Conservation (phyloP, 1,139 yeast species). For the Chernovozyma aurita region DNA sequence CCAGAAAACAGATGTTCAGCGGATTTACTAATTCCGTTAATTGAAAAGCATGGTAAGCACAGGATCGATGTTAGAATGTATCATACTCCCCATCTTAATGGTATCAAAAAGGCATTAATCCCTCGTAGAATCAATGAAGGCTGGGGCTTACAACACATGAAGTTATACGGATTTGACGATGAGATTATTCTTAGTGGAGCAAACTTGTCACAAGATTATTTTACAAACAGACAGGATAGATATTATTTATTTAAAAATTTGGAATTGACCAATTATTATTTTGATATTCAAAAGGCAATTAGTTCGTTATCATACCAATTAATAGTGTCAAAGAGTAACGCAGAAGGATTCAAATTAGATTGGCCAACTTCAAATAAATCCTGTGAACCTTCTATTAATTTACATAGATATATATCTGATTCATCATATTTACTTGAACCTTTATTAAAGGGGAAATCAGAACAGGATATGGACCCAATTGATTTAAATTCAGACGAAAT, state of each 20-base stretch:
- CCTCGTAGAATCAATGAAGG: conserved; percentile 91
- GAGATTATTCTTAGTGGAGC: conserved; percentile 91
- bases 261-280: conserved; percentile 67
- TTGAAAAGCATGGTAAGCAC: conserved; percentile 57
- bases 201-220: conserved; percentile 83
- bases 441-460: conserved; percentile 45
- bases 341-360: conserved; percentile 50
- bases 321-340: conserved; percentile 34
- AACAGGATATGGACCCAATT: conserved; percentile 27
- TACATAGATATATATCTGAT: conserved; percentile 52
- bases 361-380: conserved; percentile 80
- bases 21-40: conserved; percentile 62
- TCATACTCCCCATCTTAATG: conserved; percentile 83
- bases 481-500: conserved; percentile 28
- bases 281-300: conserved; percentile 60
- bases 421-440: conserved; percentile 57
- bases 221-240: conserved; percentile 94
- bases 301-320: conserved; percentile 64
- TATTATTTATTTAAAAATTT: conserved; percentile 67
- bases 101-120: conserved; percentile 56
- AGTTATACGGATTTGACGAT: conserved; percentile 89
- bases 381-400: conserved; percentile 65
- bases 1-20: conserved; percentile 74
- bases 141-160: conserved; percentile 95
- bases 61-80: conserved; percentile 81